Evolutionary conservation across 805 yeast genomes (phyloP), one percentile per base, ranked within the genome.

Genomic region (Kuraishia floccosa): DNA sequence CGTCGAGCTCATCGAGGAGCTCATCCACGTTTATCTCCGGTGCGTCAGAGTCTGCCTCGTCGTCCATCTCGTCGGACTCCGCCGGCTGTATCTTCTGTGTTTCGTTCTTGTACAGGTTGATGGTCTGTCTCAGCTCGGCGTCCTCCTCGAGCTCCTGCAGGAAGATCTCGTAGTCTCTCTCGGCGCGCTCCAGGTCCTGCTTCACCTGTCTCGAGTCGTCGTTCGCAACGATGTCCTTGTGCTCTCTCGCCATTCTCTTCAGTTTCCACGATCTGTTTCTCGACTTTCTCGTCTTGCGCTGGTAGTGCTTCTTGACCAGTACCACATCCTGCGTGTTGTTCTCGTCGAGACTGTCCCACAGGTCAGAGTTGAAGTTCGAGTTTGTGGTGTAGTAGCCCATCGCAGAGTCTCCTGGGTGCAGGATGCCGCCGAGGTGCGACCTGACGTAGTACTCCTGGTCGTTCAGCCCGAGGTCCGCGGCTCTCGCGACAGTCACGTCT

Each of bases 101-200:
- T 11, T 48, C 52, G 33, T 78, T 73, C 61, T 86, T 91, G 65
- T 91, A 91, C 47, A 91, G 49, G 52, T 91, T 89, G 55, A 91
- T 74, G 28, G 85, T 75, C 46, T 80, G 86, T 65, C 98, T 81
- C 53, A 91, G 70, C 53, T 91, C 98, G 33, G 76, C 76, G 58
- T 91, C 98, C 59, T 91, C 97, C 64, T 91, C 98, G 53, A 91
- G 73, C 56, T 91, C 96, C 61, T 85, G 96, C 60, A 91, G 72
- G 83, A 91, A 91, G 42, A 79, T 51, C 61, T 89, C 98, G 62
- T 85, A 91, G 59, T 89, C 98, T 56, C 74, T 77, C 59, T 89
- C 96, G 4, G 94, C 95, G 46, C 82, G 71, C 54, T 85, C 97
- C 46, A 75, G 76, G 39, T 86, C 96, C 56, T 82, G 91, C 63